Evolutionary conservation across 805 yeast species (phyloP).

Genomic region (Jamesozyma lodderae): DNA sequence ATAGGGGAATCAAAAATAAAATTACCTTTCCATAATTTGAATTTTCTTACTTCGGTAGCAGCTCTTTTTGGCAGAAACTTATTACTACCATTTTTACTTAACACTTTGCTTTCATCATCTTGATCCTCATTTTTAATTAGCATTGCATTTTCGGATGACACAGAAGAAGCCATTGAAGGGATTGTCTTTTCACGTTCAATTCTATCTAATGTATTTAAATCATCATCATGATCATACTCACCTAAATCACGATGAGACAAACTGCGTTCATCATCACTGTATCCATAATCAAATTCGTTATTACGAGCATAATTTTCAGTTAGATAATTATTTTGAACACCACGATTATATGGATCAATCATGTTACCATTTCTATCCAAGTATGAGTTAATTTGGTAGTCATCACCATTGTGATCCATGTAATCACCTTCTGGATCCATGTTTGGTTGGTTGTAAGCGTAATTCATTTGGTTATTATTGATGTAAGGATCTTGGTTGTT

Average conservation of each 20-base stretch:
- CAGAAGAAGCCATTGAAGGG: constrained; percentile 9
- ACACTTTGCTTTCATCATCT: constrained; percentile 3
- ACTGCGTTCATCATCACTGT: constrained; percentile 3
- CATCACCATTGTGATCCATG: constrained; percentile 30
- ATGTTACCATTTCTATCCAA: constrained; percentile 28
- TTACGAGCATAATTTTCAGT: constrained; percentile 5
- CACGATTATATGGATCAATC: constrained; percentile 27
- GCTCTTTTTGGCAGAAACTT: constrained; percentile 10
- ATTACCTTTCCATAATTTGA: constrained; percentile 49
- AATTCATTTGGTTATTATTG: constrained; percentile 5
- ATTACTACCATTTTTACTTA: not conserved
- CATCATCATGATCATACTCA: constrained; percentile 17
- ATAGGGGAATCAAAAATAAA: constrained; percentile 85
- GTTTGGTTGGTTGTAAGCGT: not conserved
- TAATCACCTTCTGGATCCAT: constrained; percentile 21
- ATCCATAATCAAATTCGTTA: constrained; percentile 4
- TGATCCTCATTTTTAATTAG: constrained; percentile 3
- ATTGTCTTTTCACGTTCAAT: constrained; percentile 7
- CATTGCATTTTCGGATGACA: constrained; percentile 7
- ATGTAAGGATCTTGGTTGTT: not conserved
- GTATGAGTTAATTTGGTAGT: constrained; percentile 29
- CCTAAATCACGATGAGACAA: constrained; percentile 21
- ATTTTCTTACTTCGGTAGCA: constrained; percentile 25
- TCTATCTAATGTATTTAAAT: constrained; percentile 11
- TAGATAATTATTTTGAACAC: not conserved